Conservation (phyloP, 1,284 basidiomycete genomes). For the Cryptococcus neoformans region DNA sequence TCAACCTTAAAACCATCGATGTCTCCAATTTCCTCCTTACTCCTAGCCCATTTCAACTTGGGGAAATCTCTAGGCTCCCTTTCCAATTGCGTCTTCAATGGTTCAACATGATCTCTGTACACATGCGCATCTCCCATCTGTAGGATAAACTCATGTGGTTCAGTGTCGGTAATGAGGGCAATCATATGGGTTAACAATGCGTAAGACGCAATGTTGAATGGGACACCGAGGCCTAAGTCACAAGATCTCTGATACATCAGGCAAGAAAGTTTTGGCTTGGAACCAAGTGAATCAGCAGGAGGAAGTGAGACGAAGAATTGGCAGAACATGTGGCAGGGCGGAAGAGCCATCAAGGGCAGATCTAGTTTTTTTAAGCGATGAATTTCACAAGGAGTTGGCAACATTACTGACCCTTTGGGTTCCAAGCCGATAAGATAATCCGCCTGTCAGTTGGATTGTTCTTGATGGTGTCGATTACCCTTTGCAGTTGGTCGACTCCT, state of each 20-base stretch:
- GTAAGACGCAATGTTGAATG: constrained; percentile 99
- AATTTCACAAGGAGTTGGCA: not conserved
- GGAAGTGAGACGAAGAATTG: constrained; percentile 95
- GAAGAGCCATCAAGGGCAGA: constrained; percentile 89
- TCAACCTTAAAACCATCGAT: constrained; percentile 80
- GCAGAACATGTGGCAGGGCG: constrained; percentile 97
- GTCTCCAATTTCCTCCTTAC: constrained; percentile 54
- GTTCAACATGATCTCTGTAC: constrained; percentile 87
- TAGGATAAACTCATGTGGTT: constrained; percentile 83
- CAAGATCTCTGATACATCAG: constrained; percentile 98
- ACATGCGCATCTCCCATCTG: constrained; percentile 97
- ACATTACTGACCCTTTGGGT: constrained; percentile 72
- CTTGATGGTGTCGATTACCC: constrained; percentile 89
- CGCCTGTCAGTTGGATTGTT: constrained; percentile 90
- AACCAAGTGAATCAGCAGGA: constrained; percentile 45
- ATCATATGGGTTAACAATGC: constrained; percentile 96
- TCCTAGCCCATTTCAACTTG: constrained; percentile 66
- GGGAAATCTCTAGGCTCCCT: constrained; percentile 81
- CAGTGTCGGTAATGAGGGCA: constrained; percentile 81
- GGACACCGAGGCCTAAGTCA: constrained; percentile 93
- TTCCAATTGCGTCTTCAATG: constrained; percentile 75
- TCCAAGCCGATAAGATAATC: constrained; percentile 98
- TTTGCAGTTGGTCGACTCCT: constrained; percentile 88
- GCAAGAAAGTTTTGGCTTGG: constrained; percentile 76
- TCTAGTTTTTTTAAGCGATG: constrained; percentile 54